Base-by-base conservation (phyloP, 768 basidiomycete species). In the Lactarius sanguifluus region DNA sequence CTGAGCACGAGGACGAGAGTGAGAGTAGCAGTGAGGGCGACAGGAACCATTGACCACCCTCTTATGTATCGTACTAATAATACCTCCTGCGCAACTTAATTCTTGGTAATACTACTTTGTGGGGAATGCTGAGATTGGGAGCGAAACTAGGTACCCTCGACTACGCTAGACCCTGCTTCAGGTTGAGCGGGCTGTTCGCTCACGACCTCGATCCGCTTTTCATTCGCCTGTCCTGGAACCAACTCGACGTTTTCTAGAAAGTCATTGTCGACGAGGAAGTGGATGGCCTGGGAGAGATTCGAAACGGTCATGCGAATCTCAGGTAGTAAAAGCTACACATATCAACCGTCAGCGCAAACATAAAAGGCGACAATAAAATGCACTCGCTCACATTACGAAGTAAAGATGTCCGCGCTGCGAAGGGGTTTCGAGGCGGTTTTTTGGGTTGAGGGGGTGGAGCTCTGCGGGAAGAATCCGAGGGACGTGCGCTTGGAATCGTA, bases 241-340 rank as follows among this genome's bases (percentile, higher is more conserved):
- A 90, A 76, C 75, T 97, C 96, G 2, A 96, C 92, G 36, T 84
- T 84, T 55, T 81, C 79, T 41, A 98, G 77, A 77, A 96, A 94
- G 73, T 94, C 88, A 69, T 98, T 97, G 67, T 91, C 90, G 1
- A 92, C 94, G 20, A 96, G 76, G 76, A 97, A 98, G 36, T 84
- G 86, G 69, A 97, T 92, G 5, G 92, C 93, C 75, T 98, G 96
- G 0, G 94, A 94, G 5, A 98, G 81, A 75, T 95, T 95, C 1
- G 94, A 96, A 5, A 95, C 83, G 0, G 95, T 96, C 69, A 91
- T 82, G 34, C 89, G 86, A 45, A 96, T 94, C 74, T 96, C 94
- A 15, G 90, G 91, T 23, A 89, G 79, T 5, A 97, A 81, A 15
- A 97, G 79, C 92, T 95, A 71, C 34, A 38, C 18, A 30, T 58